Base-by-base conservation (phyloP, 805 yeast genomes). In the Metschnikowia reukaufii region DNA sequence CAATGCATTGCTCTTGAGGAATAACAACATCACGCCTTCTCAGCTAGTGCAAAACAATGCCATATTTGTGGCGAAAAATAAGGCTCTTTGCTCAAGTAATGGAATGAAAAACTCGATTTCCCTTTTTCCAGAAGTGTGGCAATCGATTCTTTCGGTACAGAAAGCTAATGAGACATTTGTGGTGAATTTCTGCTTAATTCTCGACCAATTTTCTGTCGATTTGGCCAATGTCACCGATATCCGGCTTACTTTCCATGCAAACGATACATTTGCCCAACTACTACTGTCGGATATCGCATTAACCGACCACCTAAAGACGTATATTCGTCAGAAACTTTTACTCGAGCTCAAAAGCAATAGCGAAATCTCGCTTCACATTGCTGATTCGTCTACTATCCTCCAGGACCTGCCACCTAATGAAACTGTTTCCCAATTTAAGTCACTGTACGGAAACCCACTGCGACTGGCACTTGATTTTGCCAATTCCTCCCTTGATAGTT, bases 41-140 rank as follows among this genome's bases (percentile, higher is more conserved):
- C 65, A 61, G 30, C 59, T 72, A 40, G 58, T 72, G 15, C 62
- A 62, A 36, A 65, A 64, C 13, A 67, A 70, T 57, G 53, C 65
- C 38, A 58, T 71, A 7, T 68, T 59, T 41, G 51, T 68, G 45
- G 73, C 72, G 13, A 65, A 61, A 36, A 21, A 58, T 10, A 47
- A 41, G 20, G 30, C 36, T 30, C 47, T 39, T 20, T 31, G 36
- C 32, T 16, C 31, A 34, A 35, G 31, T 40, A 38, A 23, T 33
- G 35, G 30, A 23, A 37, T 47, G 38, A 20, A 4, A 36, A 23
- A 13, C 42, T 41, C 40, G 9, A 33, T 35, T 4, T 31, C 47
- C 7, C 29, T 40, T 35, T 36, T 51, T 49, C 49, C 54, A 6
- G 49, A 46, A 23, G 55, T 52, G 20, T 50, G 56, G 58, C 38